Conservation (phyloP, 2,329 filamentous ascomycete genomes). For the Arthrocladium fulminans region DNA sequence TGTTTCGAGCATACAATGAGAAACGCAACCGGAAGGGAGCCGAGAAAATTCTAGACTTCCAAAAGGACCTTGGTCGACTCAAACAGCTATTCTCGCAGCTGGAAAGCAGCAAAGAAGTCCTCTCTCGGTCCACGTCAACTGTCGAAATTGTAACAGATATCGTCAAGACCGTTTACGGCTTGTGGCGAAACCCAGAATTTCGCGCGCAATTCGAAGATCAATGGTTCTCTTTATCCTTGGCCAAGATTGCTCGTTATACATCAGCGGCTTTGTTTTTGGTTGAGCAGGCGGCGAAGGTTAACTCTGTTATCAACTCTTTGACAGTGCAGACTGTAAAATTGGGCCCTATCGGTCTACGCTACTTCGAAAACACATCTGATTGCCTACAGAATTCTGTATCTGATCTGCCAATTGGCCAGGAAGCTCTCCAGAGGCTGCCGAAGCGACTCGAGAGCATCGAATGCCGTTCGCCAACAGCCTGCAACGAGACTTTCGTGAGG, state of each 20-base stretch:
- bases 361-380: neutral
- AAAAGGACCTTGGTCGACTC: neutral
- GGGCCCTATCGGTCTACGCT: neutral
- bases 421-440: neutral
- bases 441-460: neutral
- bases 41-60: neutral
- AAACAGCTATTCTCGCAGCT: neutral
- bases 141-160: neutral
- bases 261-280: neutral
- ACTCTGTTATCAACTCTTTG: neutral
- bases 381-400: neutral
- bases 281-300: neutral
- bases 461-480: neutral
- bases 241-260: neutral
- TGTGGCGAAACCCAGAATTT: neutral
- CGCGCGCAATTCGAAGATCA: neutral
- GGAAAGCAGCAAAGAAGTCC: neutral
- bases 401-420: neutral
- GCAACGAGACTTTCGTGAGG: neutral
- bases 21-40: neutral
- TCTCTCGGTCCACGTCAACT: neutral
- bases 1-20: neutral
- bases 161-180: neutral
- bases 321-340: conserved; percentile 4
- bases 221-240: neutral